Base-by-base conservation (phyloP, 2,329 filamentous ascomycete genomes). In the Scytalidium lignicola region DNA sequence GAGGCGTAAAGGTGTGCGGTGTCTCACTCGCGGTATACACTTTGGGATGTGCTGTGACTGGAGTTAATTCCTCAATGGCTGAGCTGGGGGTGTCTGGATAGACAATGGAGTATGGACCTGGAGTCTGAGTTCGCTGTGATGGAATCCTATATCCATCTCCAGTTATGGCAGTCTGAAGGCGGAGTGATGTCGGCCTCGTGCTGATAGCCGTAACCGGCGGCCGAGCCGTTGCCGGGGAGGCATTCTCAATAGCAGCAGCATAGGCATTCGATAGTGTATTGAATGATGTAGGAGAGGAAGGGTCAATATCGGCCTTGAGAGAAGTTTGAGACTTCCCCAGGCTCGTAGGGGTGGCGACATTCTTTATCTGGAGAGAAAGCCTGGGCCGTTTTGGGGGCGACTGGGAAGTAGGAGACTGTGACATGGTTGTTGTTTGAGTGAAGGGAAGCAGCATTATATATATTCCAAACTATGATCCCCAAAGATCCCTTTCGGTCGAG, bases 191-290 rank as follows among this genome's bases (percentile, higher is more conserved):
- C 18, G 59, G 58, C 22, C 55, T 61, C 46, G 76, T 73, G 2
- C 73, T 76, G 43, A 76, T 60, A 7, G 76, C 72, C 3, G 45
- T 19, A 22, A 47, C 43, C 15, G 48, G 12, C 4, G 59, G 56
- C 23, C 46, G 58, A 41, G 71, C 62, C 40, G 71, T 70, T 29
- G 69, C 58, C 2, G 78, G 74, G 1, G 78, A 75, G 22, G 77
- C 74, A 52, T 79, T 75, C 64, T 82, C 80, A 47, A 85, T 82
- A 52, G 80, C 78, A 2, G 77, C 79, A 21, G 78, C 75, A 59
- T 85, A 85, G 52, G 80, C 76, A 65, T 85, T 85, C 47, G 80
- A 82, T 37, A 85, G 72, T 2, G 82, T 85, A 65, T 85, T 85
- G 68, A 83, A 83, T 19, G 79, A 71, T 1, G 82, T 85, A 3